Conservation (phyloP, 768 basidiomycete genomes). For the Guyanaporus albipodus region DNA sequence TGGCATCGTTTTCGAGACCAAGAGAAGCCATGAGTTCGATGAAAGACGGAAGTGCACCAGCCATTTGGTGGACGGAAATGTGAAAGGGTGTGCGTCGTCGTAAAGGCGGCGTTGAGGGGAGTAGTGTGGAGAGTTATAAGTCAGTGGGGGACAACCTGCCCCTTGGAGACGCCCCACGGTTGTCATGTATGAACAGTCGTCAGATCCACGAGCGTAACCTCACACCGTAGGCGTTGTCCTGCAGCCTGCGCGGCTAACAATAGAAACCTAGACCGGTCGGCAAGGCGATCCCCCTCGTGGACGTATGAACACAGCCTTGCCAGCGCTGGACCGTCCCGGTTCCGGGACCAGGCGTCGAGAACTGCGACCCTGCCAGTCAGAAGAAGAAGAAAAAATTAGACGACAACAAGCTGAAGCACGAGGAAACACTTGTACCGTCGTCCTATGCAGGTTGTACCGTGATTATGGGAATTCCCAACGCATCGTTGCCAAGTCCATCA, state of each 20-base stretch:
- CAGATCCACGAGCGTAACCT: slow-evolving; percentile 27
- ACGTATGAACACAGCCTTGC: slow-evolving; percentile 19
- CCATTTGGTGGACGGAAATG: slow-evolving; percentile 45
- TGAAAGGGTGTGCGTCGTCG: slow-evolving; percentile 20
- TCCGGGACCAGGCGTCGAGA: slow-evolving; percentile 14
- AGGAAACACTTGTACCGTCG: slow-evolving; percentile 5
- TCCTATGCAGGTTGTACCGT: slow-evolving; percentile 12
- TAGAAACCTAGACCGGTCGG: slow-evolving; percentile 52
- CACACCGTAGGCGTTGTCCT: slow-evolving; percentile 21
- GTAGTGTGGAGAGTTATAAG: slow-evolving; percentile 27
- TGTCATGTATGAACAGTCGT: slow-evolving; percentile 34
- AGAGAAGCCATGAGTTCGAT: slow-evolving; percentile 83
- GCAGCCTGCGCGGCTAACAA: slow-evolving; percentile 33
- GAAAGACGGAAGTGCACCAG: slow-evolving; percentile 73
- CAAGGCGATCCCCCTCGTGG: slow-evolving; percentile 47
- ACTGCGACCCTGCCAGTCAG: neutral
- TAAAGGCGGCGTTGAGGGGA: slow-evolving; percentile 14
- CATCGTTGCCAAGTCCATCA: slow-evolving; percentile 12
- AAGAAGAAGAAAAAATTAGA: slow-evolving; percentile 1
- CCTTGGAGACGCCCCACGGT: slow-evolving; percentile 38
- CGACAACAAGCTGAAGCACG: too few relatives aligned
- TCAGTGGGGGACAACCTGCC: slow-evolving; percentile 10
- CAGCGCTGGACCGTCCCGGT: slow-evolving; percentile 9
- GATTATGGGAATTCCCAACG: slow-evolving; percentile 16
- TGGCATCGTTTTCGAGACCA: slow-evolving; percentile 55